Evolutionary conservation across 163 green algal species (phyloP).

Genomic region (Coccomyxa subellipsoidea): DNA sequence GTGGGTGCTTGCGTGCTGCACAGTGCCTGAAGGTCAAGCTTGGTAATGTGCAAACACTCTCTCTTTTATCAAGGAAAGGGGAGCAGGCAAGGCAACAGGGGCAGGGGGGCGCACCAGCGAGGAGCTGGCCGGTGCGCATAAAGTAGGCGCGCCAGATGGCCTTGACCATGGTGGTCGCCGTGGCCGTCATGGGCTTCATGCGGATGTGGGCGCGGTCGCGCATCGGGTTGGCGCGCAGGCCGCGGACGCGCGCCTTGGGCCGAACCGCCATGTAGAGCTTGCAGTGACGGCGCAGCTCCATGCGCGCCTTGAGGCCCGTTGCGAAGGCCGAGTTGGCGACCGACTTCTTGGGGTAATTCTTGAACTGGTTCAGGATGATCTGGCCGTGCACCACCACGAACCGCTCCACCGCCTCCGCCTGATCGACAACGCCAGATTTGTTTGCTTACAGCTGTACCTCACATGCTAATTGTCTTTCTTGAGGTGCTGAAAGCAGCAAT

Average conservation of each 20-base stretch:
- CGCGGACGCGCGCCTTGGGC: neutral
- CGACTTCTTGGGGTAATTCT: constrained; percentile 50
- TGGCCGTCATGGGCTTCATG: constrained; percentile 80
- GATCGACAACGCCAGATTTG: constrained; percentile 1
- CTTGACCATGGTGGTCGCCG: constrained; percentile 81
- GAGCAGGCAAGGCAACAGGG: neutral
- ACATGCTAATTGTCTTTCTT: too few species aligned
- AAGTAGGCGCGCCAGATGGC: constrained; percentile 80
- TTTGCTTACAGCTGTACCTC: too few species aligned
- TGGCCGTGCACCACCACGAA: constrained; percentile 93
- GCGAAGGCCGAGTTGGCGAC: constrained; percentile 72
- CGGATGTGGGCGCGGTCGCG: constrained; percentile 46
- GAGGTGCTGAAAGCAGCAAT: too few species aligned
- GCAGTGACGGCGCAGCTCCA: constrained; percentile 71
- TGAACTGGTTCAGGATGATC: constrained; percentile 87
- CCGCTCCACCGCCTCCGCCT: constrained; percentile 71
- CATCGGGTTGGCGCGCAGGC: constrained; percentile 16
- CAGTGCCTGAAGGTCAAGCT: too few species aligned
- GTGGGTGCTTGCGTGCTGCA: too few species aligned
- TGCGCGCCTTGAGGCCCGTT: constrained; percentile 55
- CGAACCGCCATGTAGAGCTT: constrained; percentile 68
- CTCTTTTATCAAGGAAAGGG: too few species aligned
- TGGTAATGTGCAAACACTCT: too few species aligned
- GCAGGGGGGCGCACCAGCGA: neutral
- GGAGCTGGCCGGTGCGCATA: neutral